Evolutionary conservation across 495 filamentous ascomycete genomes (phyloP), one percentile per base, ranked within the genome.

Genomic region (Xylaria grammica): DNA sequence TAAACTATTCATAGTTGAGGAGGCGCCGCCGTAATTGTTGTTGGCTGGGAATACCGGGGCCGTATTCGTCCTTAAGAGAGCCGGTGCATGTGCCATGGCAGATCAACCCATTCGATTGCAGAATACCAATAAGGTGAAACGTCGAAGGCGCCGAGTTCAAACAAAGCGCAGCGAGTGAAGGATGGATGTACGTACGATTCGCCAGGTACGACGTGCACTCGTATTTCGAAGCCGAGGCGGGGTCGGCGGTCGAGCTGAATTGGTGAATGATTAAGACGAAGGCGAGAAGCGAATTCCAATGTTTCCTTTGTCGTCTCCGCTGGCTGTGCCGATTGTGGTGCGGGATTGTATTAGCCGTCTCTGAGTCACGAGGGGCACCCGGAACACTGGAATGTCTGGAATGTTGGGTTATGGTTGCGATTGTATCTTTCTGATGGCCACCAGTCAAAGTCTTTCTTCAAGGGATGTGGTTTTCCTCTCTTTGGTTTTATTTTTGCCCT

Each of bases 51-150:
- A 79, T 61, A 78, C 75, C 60, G 81, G 80, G 70, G 76, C 76
- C 65, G 83, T 84, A 70, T 83, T 82, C 69, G 81, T 84, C 75
- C 81, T 73, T 61, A 82, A 71, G 61, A 80, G 69, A 65, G 67
- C 72, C 65, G 82, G 80, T 75, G 78, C 76, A 75, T 82, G 75
- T 68, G 81, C 81, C 81, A 82, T 82, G 62, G 64, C 75, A 73
- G 71, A 73, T 75, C 75, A 76, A 73, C 79, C 75, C 79, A 74
- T 74, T 50, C 68, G 74, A 69, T n/a, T 52, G 48, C 44, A 64
- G 62, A 50, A n/a, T 48, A 54, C 29, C 27, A 13, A 24, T 13
- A 45, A 44, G 61, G 40, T 20, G 17, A 26, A 56, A 34, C 9
- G 49, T 22, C 22, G 30, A 9, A 64, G 52, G 24, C 32, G 19